Evolutionary conservation across 352 stramenopile species (phyloP), one percentile per base, ranked within the genome.

Genomic region (Phytophthora aleatoria): DNA sequence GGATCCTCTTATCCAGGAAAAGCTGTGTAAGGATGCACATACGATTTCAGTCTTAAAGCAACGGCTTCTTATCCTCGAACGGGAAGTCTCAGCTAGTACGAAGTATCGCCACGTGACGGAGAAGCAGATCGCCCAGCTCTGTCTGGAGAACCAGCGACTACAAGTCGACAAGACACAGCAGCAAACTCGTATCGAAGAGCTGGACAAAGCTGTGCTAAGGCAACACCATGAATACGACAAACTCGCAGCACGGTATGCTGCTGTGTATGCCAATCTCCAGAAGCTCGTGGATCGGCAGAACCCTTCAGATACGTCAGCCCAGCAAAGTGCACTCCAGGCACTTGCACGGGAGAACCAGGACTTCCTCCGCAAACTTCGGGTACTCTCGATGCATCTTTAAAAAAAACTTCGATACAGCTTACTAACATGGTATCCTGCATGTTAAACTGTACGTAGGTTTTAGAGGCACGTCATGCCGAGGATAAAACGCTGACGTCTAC

Each of bases 311-410:
- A 66, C 67, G 0, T 64, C 67, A 0, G 43, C 58, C 0, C 43
- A 79, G 20, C 81, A 93, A 8, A 71, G 64, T 5, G 73, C 85
- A 2, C 53, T 93, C 2, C 76, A 90, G 31, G 76, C 73, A 1
- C 73, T 93, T 11, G 69, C 77, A n/a, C 71, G 74, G 12, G 82
- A 93, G 53, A 93, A 91, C 45, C 82, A 91, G 28, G 82, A 91
- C 26, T 77, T 87, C 6, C 63, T 86, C 1, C 79, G 82, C 20
- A 90, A 90, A 50, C 62, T 91, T 5, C 69, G 70, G 8, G 75
- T 87, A 61, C 35, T 8, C 15, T 50, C 9, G 24, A 8, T 10
- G n/a, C 16, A 28, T 27, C 8, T 20, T 63, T 26, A 5, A 4
- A 24, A 33, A 15, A 3, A 4, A 12, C 28, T 31, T n/a, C 49